phyloP scores from a whole-genome alignment of 768 basidiomycete genomes.

The Auricularia auricula-judae region DNA sequence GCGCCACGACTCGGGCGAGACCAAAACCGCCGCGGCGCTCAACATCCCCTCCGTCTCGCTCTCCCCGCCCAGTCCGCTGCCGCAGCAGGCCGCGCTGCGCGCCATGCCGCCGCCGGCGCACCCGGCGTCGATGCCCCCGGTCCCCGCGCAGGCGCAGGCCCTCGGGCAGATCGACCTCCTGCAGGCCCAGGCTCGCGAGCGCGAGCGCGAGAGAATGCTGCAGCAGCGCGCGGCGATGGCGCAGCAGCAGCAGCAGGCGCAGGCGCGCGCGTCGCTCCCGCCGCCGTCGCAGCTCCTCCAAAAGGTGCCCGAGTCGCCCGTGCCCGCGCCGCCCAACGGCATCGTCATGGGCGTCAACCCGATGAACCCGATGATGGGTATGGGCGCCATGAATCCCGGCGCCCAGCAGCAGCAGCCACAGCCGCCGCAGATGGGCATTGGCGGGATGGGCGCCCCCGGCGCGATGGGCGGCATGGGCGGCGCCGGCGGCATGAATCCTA shows the following conservation, averaged over 20 bases:
- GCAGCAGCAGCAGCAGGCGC: slow-evolving; percentile 8
- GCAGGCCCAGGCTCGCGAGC: slow-evolving; percentile 20
- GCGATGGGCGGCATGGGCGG: background rate
- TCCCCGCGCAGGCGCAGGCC: slow-evolving; percentile 8
- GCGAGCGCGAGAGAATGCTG: slow-evolving; percentile 23
- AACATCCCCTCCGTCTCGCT: background rate
- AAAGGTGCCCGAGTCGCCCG: no score
- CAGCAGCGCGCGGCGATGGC: slow-evolving; percentile 26
- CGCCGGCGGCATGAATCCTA: no score
- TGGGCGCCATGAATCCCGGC: background rate
- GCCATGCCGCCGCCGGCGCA: slow-evolving; percentile 4
- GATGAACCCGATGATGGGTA: background rate
- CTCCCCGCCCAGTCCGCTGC: background rate
- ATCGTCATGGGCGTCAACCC: background rate
- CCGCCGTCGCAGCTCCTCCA: no score
- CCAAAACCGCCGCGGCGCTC: slow-evolving; percentile 20
- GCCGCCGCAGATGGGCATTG: background rate
- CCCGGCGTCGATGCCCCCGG: background rate
- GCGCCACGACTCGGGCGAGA: slow-evolving; percentile 60
- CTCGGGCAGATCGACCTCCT: slow-evolving; percentile 17
- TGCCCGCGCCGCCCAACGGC: background rate
- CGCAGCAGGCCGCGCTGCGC: background rate
- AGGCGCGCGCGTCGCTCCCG: background rate
- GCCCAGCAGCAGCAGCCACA: no score
- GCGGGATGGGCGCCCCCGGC: background rate